phyloP scores from a whole-genome alignment of 345 rosid species.

The Salix koriyanagi region DNA sequence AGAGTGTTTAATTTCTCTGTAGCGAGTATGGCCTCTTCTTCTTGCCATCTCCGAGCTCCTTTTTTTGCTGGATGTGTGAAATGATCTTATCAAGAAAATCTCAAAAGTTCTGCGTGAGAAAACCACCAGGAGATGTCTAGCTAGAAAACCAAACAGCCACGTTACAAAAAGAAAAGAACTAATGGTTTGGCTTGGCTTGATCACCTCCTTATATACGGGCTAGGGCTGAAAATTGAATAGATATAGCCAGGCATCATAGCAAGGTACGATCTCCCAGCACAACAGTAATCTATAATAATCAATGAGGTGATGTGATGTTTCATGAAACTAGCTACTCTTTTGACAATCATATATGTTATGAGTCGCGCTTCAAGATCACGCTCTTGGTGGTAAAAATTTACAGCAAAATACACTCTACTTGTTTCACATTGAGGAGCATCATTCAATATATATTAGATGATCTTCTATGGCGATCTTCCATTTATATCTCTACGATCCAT shows the following conservation, averaged over 20 bases:
- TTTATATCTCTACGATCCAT: not conserved
- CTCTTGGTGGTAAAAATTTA: too few species aligned
- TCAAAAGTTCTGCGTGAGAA: not conserved
- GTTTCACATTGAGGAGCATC: not conserved
- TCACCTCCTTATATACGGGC: not conserved
- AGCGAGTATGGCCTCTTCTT: not conserved
- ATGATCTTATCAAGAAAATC: not conserved
- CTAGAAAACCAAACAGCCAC: not conserved
- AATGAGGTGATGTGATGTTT: not conserved
- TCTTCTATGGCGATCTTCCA: not conserved
- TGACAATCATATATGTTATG: not conserved
- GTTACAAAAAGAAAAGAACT: not conserved
- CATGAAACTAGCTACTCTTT: not conserved
- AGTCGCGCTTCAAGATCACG: not conserved
- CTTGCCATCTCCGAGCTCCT: not conserved
- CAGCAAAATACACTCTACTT: too few species aligned
- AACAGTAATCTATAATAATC: not conserved
- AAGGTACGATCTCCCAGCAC: not conserved
- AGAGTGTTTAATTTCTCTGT: not conserved
- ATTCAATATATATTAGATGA: not conserved
- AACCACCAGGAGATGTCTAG: not conserved
- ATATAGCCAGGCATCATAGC: not conserved
- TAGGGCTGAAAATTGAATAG: not conserved
- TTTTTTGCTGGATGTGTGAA: not conserved
- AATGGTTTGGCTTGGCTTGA: too few species aligned